Conservation (phyloP, 352 stramenopile genomes). For the Aphanomyces stellatus region DNA sequence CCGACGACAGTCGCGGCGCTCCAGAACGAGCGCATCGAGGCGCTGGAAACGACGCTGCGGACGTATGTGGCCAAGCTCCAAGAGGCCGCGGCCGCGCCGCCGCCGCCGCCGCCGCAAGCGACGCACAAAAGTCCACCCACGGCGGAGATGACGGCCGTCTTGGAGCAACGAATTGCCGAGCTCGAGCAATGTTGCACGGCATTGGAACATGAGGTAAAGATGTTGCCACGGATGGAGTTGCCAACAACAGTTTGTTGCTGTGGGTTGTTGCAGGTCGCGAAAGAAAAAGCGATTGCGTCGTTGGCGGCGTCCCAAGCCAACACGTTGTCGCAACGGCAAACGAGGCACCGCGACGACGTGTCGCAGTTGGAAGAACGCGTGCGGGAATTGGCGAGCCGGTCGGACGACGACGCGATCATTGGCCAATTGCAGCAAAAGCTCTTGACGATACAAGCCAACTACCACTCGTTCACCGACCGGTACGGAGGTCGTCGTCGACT, state of each 20-base stretch:
- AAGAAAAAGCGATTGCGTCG: slow-evolving; percentile 46
- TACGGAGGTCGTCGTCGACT: neutral
- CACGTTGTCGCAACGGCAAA: slow-evolving; percentile 31
- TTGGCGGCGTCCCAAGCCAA: slow-evolving; percentile 60
- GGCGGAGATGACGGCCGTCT: neutral
- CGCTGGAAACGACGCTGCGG: slow-evolving; percentile 46
- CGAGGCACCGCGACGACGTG: slow-evolving; percentile 35
- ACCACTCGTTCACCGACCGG: slow-evolving; percentile 58
- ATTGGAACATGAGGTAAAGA: slow-evolving; percentile 34
- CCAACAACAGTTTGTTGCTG: neutral
- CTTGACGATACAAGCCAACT: slow-evolving; percentile 76
- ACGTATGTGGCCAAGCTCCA: slow-evolving; percentile 33
- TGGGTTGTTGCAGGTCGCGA: neutral
- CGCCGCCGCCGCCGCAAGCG: neutral
- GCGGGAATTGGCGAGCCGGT: slow-evolving; percentile 59
- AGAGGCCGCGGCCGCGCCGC: slow-evolving; percentile 34
- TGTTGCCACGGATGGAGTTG: neutral
- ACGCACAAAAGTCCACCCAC: neutral
- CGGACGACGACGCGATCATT: slow-evolving; percentile 87
- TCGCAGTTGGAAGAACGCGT: slow-evolving; percentile 56
- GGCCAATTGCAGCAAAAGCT: slow-evolving; percentile 85
- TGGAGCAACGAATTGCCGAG: slow-evolving; percentile 44
- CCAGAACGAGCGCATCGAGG: slow-evolving; percentile 27
- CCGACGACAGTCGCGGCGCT: neutral
- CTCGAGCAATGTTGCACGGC: slow-evolving; percentile 68